phyloP scores from a whole-genome alignment of 1,139 yeast species.

The Debaryomycetaceae sp. region DNA sequence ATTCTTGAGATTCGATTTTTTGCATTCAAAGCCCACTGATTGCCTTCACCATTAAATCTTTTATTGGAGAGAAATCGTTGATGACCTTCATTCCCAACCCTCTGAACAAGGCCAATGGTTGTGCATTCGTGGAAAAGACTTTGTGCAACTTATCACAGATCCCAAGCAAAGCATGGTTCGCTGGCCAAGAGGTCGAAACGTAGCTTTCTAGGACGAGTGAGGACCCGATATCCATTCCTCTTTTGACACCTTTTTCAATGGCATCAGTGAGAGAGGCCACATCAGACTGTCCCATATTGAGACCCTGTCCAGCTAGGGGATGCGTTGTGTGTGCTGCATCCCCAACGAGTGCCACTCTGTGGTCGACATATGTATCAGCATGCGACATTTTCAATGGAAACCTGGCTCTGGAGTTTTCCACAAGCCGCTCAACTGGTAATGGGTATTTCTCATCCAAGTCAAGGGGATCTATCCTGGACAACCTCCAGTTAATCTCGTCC shows the following conservation, averaged over 20 bases:
- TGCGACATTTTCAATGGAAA: constrained; percentile 89
- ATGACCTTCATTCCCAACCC: constrained; percentile 71
- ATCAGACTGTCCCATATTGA: constrained; percentile 97
- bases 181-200: constrained; percentile 75
- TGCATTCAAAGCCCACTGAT: constrained; percentile 24
- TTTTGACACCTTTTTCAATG: constrained; percentile 60
- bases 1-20: neutral
- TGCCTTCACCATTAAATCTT: constrained; percentile 43
- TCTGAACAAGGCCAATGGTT: constrained; percentile 72
- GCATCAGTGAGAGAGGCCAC: constrained; percentile 69
- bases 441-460: constrained; percentile 64
- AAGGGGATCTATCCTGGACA: constrained; percentile 38
- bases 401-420: constrained; percentile 69
- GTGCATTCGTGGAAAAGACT: constrained; percentile 69
- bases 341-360: constrained; percentile 86
- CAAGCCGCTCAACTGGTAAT: constrained; percentile 53
- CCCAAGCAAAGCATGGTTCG: constrained; percentile 77
- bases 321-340: constrained; percentile 99
- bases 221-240: constrained; percentile 90
- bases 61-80: constrained; percentile 60
- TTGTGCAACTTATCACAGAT: constrained; percentile 91
- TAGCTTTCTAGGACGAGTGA: constrained; percentile 82
- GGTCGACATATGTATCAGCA: constrained; percentile 82
- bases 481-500: constrained; percentile 74
- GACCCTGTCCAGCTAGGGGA: constrained; percentile 97